phyloP scores from a whole-genome alignment of 164 flowering plant genomes.

The Litsea cubeba region DNA sequence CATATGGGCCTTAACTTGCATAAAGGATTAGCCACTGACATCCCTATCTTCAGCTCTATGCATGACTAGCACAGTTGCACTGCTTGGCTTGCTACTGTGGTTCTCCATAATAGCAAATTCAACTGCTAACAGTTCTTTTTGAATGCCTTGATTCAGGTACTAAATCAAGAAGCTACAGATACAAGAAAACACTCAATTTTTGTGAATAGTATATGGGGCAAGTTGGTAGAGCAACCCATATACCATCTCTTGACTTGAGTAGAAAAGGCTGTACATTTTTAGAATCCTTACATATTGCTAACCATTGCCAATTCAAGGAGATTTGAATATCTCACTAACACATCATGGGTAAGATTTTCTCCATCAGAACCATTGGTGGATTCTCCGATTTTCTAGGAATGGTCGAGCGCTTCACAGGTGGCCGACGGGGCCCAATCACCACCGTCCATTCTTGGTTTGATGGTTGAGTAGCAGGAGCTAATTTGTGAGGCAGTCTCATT shows the following conservation, averaged over 20 bases:
- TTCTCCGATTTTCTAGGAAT: background rate
- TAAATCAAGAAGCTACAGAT: background rate
- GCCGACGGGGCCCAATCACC: background rate
- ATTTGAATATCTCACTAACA: constrained; percentile 1
- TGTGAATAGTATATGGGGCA: background rate
- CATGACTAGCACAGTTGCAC: background rate
- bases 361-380: background rate
- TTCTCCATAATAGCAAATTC: background rate
- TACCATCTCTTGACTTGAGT: background rate
- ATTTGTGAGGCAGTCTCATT: background rate
- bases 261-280: background rate
- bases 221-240: background rate
- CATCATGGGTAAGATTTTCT: background rate
- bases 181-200: constrained; percentile 4
- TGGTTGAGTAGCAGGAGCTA: background rate
- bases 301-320: background rate
- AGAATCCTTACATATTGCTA: constrained; percentile 1
- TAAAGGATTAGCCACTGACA: too few relatives aligned
- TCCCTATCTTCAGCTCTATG: background rate
- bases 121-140: background rate
- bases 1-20: too few relatives aligned
- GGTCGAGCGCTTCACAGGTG: too few relatives aligned
- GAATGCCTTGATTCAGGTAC: constrained; percentile 4
- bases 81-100: background rate
- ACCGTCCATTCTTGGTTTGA: background rate